Percentiles rank a stretch among this genome's conserved stretches.
These are phyloP conservation scores for Wickerhamomyces canadensis DNA, from an alignment of 805 yeast species.

Conservation along the genomic window DNA sequence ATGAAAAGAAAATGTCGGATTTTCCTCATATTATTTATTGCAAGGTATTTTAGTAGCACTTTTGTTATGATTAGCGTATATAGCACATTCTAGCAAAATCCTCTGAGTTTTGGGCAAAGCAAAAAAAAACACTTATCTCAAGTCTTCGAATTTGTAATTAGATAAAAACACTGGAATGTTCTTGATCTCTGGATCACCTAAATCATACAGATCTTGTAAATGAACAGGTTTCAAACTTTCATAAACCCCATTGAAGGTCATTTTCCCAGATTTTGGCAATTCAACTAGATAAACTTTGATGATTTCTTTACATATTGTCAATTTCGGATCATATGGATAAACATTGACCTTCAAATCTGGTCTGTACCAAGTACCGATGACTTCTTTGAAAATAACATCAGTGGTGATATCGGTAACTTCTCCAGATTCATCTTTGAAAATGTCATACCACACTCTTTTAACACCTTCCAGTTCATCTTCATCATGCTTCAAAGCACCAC, in stretches of 20 bases:
- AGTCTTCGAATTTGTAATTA: constrained; percentile 11
- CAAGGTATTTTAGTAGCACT: no score
- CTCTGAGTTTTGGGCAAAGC: no score
- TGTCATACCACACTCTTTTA: constrained; percentile 7
- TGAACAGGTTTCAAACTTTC: constrained; percentile 5
- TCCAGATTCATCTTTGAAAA: constrained; percentile 7
- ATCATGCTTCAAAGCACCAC: constrained; percentile 9
- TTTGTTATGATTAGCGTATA: no score
- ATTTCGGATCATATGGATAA: constrained; percentile 12
- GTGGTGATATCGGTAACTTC: background rate
- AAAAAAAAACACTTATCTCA: no score
- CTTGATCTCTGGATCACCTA: constrained; percentile 12
- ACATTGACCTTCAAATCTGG: constrained; percentile 10
- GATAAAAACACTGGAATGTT: constrained; percentile 31
- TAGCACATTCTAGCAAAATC: no score
- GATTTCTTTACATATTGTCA: constrained; percentile 8
- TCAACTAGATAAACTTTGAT: constrained; percentile 10
- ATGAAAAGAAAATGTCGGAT: no score
- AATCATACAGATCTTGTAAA: constrained; percentile 11
- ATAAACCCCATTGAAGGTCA: constrained; percentile 2
- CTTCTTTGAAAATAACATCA: constrained; percentile 6
- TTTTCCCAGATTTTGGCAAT: constrained; percentile 3
- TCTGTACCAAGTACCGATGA: constrained; percentile 13
- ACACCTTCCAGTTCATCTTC: constrained; percentile 11
- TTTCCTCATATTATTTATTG: no score